Evolutionary conservation across 768 basidiomycete genomes (phyloP).

Genomic region (Trametes meyenii): DNA sequence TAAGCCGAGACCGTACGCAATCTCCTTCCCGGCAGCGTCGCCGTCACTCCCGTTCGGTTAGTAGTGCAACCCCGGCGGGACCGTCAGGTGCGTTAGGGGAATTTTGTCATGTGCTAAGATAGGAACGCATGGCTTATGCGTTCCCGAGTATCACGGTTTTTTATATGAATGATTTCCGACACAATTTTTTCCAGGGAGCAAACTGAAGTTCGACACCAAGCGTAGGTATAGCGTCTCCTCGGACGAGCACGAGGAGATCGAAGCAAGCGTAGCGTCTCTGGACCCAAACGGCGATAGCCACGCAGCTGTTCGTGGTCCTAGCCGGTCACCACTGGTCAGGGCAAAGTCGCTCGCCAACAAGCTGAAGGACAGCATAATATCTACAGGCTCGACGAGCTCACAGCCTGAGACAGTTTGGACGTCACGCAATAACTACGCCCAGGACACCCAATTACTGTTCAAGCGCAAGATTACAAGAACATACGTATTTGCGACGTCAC

Average conservation of each 20-base stretch:
- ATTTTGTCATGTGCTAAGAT: background rate
- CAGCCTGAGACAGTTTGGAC: slow-evolving; percentile 69
- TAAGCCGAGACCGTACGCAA: slow-evolving; percentile 40
- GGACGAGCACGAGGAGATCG: slow-evolving; percentile 47
- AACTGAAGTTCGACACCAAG: slow-evolving; percentile 20
- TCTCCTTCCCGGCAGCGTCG: slow-evolving; percentile 19
- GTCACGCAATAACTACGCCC: slow-evolving; percentile 76
- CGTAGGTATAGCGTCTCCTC: slow-evolving; percentile 22
- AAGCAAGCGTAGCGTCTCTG: slow-evolving; percentile 42
- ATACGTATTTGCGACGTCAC: slow-evolving; percentile 73
- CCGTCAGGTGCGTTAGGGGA: slow-evolving; percentile 21
- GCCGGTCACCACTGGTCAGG: slow-evolving; percentile 40
- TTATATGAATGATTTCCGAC: background rate
- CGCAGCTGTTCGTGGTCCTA: slow-evolving; percentile 24
- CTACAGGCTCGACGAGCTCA: slow-evolving; percentile 38
- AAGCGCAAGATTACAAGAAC: slow-evolving; percentile 87
- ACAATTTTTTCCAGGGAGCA: slow-evolving; percentile 14
- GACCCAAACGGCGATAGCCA: slow-evolving; percentile 24
- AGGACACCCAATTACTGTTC: slow-evolving; percentile 81
- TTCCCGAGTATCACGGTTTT: background rate
- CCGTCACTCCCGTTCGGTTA: slow-evolving; percentile 23
- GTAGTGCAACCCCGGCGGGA: slow-evolving; percentile 10
- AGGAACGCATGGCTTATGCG: background rate
- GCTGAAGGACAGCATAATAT: slow-evolving; percentile 51
- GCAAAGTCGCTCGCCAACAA: slow-evolving; percentile 48